Conservation (phyloP, 2,329 filamentous ascomycete species). For the Claviceps africana region DNA sequence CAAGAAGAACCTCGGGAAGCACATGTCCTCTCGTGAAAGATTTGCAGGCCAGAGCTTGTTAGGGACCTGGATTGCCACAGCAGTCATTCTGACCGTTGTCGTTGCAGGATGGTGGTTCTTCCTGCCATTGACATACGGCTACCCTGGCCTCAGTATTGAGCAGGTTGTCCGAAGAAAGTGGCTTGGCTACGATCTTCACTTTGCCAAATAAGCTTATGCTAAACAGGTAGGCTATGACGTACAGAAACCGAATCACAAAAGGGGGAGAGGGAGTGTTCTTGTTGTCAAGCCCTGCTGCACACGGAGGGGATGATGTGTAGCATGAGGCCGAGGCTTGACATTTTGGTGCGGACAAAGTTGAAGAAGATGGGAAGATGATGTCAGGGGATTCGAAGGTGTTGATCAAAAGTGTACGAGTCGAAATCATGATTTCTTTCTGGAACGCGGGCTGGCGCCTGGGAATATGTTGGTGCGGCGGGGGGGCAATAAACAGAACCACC, state of each 20-base stretch:
- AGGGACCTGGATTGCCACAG: constrained; percentile 64
- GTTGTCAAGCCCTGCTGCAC: not conserved
- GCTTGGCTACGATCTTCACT: constrained; percentile 94
- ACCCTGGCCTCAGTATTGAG: constrained; percentile 68
- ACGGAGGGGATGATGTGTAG: not conserved
- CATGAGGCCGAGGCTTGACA: not conserved
- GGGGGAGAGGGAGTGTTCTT: not conserved
- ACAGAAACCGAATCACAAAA: not conserved
- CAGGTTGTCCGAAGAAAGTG: constrained; percentile 78
- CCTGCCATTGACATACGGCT: constrained; percentile 87
- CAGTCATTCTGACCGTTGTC: constrained; percentile 52
- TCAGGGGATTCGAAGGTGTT: not conserved
- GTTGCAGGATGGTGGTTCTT: constrained; percentile 83
- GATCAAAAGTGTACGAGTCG: not conserved
- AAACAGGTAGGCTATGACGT: not conserved
- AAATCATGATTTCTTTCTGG: not conserved
- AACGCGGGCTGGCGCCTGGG: not conserved
- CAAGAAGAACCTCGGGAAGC: constrained; percentile 33
- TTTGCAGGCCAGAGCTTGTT: constrained; percentile 66
- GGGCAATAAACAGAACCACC: not conserved
- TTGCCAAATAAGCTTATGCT: constrained; percentile 62
- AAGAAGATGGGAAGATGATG: too few species aligned
- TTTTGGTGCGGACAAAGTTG: not conserved
- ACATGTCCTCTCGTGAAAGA: constrained; percentile 68
- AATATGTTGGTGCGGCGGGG: not conserved